Evolutionary conservation across 768 basidiomycete genomes (phyloP).

Genomic region (Chalciporus sphaerocephalus): DNA sequence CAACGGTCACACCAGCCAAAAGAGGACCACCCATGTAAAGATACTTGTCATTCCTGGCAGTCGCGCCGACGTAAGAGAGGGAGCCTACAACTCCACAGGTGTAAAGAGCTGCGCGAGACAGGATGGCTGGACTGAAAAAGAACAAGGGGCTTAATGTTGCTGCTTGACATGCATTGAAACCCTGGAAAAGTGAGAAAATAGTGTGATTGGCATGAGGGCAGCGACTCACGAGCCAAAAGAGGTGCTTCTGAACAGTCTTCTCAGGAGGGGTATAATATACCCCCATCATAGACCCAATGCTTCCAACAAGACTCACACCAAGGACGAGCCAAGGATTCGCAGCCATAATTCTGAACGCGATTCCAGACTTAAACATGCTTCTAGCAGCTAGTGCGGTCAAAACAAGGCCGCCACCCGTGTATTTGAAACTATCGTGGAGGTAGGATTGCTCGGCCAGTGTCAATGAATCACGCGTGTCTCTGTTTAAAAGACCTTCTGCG

Average conservation of each 20-base stretch:
- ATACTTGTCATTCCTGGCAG: slow-evolving; percentile 81
- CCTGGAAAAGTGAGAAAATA: slow-evolving; percentile 36
- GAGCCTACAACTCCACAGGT: slow-evolving; percentile 84
- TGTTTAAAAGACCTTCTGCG: slow-evolving; percentile 64
- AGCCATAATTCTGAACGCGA: slow-evolving; percentile 70
- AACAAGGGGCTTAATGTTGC: slow-evolving; percentile 85
- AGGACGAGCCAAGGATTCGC: slow-evolving; percentile 86
- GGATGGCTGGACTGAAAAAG: slow-evolving; percentile 79
- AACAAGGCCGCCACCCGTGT: slow-evolving; percentile 75
- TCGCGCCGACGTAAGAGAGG: slow-evolving; percentile 83
- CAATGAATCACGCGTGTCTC: slow-evolving; percentile 71
- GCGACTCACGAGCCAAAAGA: slow-evolving; percentile 68
- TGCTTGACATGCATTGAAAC: slow-evolving; percentile 83
- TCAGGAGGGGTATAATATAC: slow-evolving; percentile 76
- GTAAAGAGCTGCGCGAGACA: slow-evolving; percentile 84
- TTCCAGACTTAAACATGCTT: slow-evolving; percentile 65
- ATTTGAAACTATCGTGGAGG: slow-evolving; percentile 75
- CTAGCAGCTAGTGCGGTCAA: slow-evolving; percentile 78
- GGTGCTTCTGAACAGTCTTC: slow-evolving; percentile 69
- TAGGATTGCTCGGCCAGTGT: slow-evolving; percentile 59
- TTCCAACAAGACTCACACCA: slow-evolving; percentile 72
- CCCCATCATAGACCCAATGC: slow-evolving; percentile 84
- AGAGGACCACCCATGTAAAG: slow-evolving; percentile 84
- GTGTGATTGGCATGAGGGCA: not conserved
- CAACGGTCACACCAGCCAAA: slow-evolving; percentile 83